Percentiles rank a stretch among this genome's conserved stretches.
Conservation (phyloP, 345 rosid species). For the Alliaria petiolata region DNA sequence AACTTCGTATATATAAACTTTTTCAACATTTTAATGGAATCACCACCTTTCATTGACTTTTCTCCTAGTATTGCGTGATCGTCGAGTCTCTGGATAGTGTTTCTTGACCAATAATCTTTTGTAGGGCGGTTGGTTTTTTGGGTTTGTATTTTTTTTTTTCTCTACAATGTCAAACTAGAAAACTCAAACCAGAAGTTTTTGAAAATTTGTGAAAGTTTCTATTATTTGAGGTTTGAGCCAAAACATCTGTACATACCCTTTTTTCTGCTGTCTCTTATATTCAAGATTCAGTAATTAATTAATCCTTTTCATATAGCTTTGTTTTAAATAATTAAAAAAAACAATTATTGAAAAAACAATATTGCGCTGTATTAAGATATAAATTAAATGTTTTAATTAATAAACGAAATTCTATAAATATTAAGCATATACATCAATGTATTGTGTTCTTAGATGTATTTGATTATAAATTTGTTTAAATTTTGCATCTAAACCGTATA, state of each 20-base stretch:
- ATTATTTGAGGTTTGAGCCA: not conserved
- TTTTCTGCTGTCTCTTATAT: not conserved
- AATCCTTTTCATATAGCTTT: not conserved
- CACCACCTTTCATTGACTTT: constrained; percentile 1
- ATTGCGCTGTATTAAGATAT: not conserved
- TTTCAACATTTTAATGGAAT: not conserved
- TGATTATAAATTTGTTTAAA: no score
- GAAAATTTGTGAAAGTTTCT: not conserved
- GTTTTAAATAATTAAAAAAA: not conserved
- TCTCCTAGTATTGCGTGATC: not conserved
- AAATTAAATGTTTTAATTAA: no score
- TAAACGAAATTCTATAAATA: not conserved
- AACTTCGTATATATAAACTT: not conserved
- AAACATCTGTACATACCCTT: not conserved
- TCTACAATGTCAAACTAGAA: not conserved
- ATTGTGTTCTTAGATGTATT: no score
- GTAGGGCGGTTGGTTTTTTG: not conserved
- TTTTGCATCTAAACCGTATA: no score
- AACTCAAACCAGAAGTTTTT: not conserved
- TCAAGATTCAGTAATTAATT: not conserved
- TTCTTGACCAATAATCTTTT: constrained; percentile 8
- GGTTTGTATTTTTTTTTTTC: not conserved
- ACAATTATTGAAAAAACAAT: not conserved
- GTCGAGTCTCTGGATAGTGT: not conserved
- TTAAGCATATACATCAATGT: no score